Percentiles rank a stretch among this genome's conserved stretches.
These are phyloP conservation scores for Penicillium hesseltinei DNA, from an alignment of 2,329 filamentous ascomycete species.

Conservation along the genomic window DNA sequence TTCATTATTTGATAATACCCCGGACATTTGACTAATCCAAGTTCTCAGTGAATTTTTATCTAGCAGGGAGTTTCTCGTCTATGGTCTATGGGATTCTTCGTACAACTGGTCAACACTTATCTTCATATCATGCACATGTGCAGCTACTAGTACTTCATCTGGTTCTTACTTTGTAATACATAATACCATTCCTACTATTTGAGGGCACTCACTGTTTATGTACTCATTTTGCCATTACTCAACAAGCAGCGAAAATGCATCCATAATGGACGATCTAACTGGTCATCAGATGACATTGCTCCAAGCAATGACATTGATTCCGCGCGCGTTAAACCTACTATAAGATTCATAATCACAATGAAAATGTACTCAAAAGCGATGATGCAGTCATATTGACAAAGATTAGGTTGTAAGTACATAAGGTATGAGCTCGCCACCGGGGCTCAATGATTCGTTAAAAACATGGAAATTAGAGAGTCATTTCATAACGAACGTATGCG, in stretches of 20 bases:
- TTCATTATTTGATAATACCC: background rate
- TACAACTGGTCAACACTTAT: background rate
- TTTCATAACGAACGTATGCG: background rate
- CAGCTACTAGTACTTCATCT: background rate
- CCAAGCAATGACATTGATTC: no score
- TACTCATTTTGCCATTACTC: background rate
- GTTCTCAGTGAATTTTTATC: background rate
- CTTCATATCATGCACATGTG: background rate
- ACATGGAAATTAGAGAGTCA: background rate
- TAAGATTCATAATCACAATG: background rate
- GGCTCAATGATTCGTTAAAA: background rate
- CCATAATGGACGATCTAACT: background rate
- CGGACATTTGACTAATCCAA: background rate
- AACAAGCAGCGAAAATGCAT: background rate
- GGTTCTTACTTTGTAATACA: background rate
- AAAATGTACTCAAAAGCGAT: background rate
- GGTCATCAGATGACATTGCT: no score
- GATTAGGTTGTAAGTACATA: background rate
- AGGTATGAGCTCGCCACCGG: background rate
- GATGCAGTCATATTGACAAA: background rate
- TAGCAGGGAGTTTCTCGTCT: no score
- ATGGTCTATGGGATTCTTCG: background rate
- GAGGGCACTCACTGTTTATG: background rate
- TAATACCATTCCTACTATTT: background rate
- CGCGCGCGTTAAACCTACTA: background rate